Evolutionary conservation across 1,284 basidiomycete genomes (phyloP).

Genomic region (Anthracocystis setariae): DNA sequence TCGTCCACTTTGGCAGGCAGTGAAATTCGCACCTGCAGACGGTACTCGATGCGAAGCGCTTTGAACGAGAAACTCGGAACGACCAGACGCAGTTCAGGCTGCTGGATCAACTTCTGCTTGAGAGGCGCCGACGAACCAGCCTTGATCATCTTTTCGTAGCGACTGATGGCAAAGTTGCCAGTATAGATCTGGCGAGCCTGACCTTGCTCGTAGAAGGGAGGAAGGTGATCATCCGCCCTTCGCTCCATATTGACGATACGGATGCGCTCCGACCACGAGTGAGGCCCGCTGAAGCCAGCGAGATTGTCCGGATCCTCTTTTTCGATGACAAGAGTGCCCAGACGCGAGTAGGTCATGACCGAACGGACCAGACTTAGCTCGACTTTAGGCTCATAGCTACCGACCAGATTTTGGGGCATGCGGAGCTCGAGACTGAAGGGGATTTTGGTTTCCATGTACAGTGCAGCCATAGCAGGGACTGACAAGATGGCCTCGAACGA

Average conservation of each 20-base stretch:
- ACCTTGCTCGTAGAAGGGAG: constrained; percentile 45
- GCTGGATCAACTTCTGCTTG: constrained; percentile 31
- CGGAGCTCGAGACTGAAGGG: constrained; percentile 50
- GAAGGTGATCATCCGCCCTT: constrained; percentile 40
- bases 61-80: constrained; percentile 51
- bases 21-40: constrained; percentile 37
- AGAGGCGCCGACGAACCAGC: constrained; percentile 32
- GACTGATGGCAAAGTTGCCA: constrained; percentile 45
- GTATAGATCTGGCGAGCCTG: constrained; percentile 38
- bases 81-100: constrained; percentile 40
- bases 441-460: constrained; percentile 53
- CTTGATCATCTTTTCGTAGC: constrained; percentile 50
- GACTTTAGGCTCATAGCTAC: constrained; percentile 27
- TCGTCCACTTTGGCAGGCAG: constrained; percentile 9
- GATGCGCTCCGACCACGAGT: constrained; percentile 49
- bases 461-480: constrained; percentile 47
- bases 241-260: constrained; percentile 45
- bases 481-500: constrained; percentile 47
- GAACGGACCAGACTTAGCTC: constrained; percentile 42
- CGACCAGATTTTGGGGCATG: constrained; percentile 28
- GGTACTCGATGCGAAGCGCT: constrained; percentile 44
- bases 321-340: constrained; percentile 47
- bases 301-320: constrained; percentile 47
- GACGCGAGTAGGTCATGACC: constrained; percentile 49
- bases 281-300: constrained; percentile 38